phyloP scores from a whole-genome alignment of 2,329 filamentous ascomycete genomes.

The Decorospora gaudefroyi region DNA sequence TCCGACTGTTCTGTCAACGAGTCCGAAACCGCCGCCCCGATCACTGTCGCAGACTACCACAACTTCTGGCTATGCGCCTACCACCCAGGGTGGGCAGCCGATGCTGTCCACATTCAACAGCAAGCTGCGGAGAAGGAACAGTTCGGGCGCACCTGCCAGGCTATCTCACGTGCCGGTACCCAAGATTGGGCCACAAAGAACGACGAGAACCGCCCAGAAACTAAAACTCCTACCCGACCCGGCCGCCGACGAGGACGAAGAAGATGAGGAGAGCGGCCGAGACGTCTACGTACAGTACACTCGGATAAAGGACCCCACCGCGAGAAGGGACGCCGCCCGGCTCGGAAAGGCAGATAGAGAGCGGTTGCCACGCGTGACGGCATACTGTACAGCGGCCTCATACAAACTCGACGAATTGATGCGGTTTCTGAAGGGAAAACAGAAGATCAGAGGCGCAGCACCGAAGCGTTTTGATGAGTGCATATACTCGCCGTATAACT shows the following conservation, averaged over 20 bases:
- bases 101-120: conserved; percentile 78
- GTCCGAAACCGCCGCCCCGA: conserved; percentile 46
- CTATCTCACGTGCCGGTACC: conserved; percentile 51
- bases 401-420: conserved; percentile 90
- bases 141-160: conserved; percentile 67
- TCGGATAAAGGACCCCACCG: conserved; percentile 94
- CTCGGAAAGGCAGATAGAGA: conserved; percentile 92
- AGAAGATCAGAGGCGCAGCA: conserved; percentile 74
- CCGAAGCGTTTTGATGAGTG: conserved; percentile 97
- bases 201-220: conserved; percentile 94
- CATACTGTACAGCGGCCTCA: conserved; percentile 91
- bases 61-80: conserved; percentile 35
- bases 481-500: conserved; percentile 92
- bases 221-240: conserved; percentile 95
- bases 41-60: conserved; percentile 36
- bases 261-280: conserved; percentile 85
- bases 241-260: conserved; percentile 70
- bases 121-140: conserved; percentile 85
- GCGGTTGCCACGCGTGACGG: conserved; percentile 85
- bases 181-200: conserved; percentile 93
- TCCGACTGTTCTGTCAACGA: conserved; percentile 58
- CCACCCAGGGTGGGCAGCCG: conserved; percentile 48
- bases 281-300: conserved; percentile 99
- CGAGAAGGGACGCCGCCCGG: conserved; percentile 85
- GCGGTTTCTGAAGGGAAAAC: conserved; percentile 85